Base-by-base conservation (phyloP, 768 basidiomycete species). In the Gloeostereum incarnatum region DNA sequence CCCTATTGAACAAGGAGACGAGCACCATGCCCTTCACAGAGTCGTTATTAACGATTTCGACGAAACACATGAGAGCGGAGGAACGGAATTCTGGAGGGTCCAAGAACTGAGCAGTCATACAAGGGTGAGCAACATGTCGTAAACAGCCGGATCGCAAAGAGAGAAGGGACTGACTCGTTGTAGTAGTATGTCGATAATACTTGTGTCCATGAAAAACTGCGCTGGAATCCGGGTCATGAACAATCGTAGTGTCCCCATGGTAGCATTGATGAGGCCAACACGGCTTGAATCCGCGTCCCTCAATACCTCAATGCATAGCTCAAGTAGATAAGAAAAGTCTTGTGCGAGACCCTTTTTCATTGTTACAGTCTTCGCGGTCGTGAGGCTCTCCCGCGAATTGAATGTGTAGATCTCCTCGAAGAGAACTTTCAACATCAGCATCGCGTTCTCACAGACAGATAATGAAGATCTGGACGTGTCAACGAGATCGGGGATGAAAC, bases 351-450 rank as follows among this genome's bases (percentile, higher is more conserved):
- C 76, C 48, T 80, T 75, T 63, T 86, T 86, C 30, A 86, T 63
- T 40, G 76, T 75, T 58, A 81, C 81, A 42, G 79, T 79, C 62
- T 83, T 86, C 5, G 75, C 71, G 50, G 81, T 78, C 0, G 82
- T 84, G 77, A 86, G n/a, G n/a, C n/a, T 73, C 48, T 81, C 77
- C 44, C 85, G 83, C 6, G 83, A 78, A 4, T 79, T 81, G 55
- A 73, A 86, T 55, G 86, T 84, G 52, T 86, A 86, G 30, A 86
- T 75, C 52, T 86, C 83, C 49, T 86, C 83, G 0, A 78, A 81
- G 5, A 86, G 65, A 9, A 86, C 65, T 47, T 74, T 73, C 44
- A 86, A 68, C 57, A 86, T 86, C 55, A 78, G 65, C 83, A 86
- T 86, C 64, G 86, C 86, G 67, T 86, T 86, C 60, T 86, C 83